Base-by-base conservation (phyloP, 1,284 basidiomycete species). In the Peniophora sp. region DNA sequence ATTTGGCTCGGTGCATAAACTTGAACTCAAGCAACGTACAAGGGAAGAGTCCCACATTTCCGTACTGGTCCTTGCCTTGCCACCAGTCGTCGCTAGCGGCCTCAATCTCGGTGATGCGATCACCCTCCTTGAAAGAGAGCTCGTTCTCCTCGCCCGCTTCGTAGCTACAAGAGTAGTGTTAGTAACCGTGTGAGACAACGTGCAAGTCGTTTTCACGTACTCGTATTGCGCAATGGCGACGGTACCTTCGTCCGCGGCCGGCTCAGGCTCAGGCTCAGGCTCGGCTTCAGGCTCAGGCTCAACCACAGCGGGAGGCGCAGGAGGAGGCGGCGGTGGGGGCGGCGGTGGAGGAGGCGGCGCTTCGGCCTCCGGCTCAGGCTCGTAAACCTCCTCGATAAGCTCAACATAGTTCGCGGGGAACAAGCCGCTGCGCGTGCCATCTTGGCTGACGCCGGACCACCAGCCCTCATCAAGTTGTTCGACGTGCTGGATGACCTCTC, bases 321-420 rank as follows among this genome's bases (percentile, higher is more conserved):
- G 52, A 0, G 63, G 60, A 3, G 64, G 61, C 6, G 63, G 64
- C 2, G 63, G 58, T 2, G 64, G 56, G 8, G 67, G 72, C 0
- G 75, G 69, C 0, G 74, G 70, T 0, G 72, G 58, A 10, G 70
- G 68, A 2, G 62, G 66, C 41, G 67, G 69, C 2, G 58, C 63
- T 45, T 71, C 74, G 2, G 69, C 62, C 32, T 66, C 65, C 19
- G 45, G 52, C 24, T 55, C 51, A 3, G 47, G 47, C 23, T 43
- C 53, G 10, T 46, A 32, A n/a, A 50, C 54, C 51, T 55, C 56
- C 55, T 81, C 81, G 10, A 90, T 63, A 32, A 89, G 58, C 61
- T 92, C 86, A 43, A 92, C 89, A 59, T 93, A 95, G 64, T 92
- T 93, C 11, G 89, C 86, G 65, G 90, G 83, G 77, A 92, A 92